Conservation (phyloP, 352 stramenopile species). For the Globisporangium camurandrum region DNA sequence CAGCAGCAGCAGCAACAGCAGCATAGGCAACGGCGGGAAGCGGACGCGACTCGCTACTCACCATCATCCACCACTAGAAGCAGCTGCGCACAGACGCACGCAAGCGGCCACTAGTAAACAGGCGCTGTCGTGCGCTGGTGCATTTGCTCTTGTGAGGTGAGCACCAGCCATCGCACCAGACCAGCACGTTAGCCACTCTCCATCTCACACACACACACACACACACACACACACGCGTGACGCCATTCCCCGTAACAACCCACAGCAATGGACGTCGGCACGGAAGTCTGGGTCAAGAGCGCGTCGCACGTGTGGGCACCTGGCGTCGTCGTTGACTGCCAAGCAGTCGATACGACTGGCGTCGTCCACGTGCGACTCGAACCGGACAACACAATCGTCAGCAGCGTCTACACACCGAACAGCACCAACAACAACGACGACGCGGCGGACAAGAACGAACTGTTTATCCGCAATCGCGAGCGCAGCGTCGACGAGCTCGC, state of each 20-base stretch:
- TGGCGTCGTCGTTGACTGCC: slow-evolving; percentile 62
- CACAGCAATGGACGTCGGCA: slow-evolving; percentile 65
- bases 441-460: slow-evolving; percentile 25
- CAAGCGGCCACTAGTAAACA: background rate
- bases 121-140: background rate
- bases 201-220: background rate
- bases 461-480: slow-evolving; percentile 64
- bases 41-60: background rate
- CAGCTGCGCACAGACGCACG: background rate
- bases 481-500: slow-evolving; percentile 43
- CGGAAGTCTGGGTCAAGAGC: slow-evolving; percentile 74
- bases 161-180: background rate
- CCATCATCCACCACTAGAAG: no score
- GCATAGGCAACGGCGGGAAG: background rate
- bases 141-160: background rate
- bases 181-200: background rate
- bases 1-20: background rate
- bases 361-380: slow-evolving; percentile 40
- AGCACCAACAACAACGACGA: no score
- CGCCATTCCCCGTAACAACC: background rate
- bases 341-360: slow-evolving; percentile 27
- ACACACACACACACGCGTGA: slow-evolving; percentile 1
- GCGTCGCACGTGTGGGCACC: slow-evolving; percentile 55
- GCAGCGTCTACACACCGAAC: slow-evolving; percentile 30
- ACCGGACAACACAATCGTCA: slow-evolving; percentile 28